A percentile compares a stretch with the other conserved stretches of the same genome.
Conservation (phyloP, 805 yeast genomes). For the Ogataea pignaliae region DNA sequence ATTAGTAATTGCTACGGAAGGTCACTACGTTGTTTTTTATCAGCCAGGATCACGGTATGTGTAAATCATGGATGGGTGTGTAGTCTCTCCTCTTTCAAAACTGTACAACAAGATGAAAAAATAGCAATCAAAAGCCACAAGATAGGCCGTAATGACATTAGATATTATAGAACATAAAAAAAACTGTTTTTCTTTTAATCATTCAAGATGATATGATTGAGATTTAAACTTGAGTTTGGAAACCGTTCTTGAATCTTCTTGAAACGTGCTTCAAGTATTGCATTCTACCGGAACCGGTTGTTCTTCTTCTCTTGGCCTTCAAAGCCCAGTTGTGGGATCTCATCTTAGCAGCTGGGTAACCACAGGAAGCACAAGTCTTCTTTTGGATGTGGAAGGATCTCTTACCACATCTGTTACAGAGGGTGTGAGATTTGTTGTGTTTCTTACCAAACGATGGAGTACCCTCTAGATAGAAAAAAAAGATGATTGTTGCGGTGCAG, state of each 20-base stretch:
- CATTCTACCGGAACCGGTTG: slow-evolving; percentile 99
- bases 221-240: slow-evolving; percentile 60
- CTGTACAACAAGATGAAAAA: background rate
- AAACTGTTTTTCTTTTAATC: background rate
- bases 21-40: too few species aligned
- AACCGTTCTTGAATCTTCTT: slow-evolving; percentile 98
- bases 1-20: too few species aligned
- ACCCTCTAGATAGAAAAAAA: slow-evolving; percentile 67
- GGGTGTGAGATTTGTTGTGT: slow-evolving; percentile 99
- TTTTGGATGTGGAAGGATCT: slow-evolving; percentile 99
- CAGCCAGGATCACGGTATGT: too few species aligned
- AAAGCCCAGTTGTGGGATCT: slow-evolving; percentile 99
- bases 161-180: background rate
- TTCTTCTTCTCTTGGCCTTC: slow-evolving; percentile 99
- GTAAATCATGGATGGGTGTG: too few species aligned
- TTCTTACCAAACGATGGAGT: slow-evolving; percentile 99
- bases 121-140: background rate
- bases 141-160: background rate
- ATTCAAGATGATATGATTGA: background rate
- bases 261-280: slow-evolving; percentile 94
- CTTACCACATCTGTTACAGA: slow-evolving; percentile 98
- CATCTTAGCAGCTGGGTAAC: slow-evolving; percentile 99
- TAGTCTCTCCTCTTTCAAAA: background rate
- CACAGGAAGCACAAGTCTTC: slow-evolving; percentile 98
- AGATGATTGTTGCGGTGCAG: background rate